Base-by-base conservation (phyloP, 192 early-diverging fungal genomes). In the Podila epigama region DNA sequence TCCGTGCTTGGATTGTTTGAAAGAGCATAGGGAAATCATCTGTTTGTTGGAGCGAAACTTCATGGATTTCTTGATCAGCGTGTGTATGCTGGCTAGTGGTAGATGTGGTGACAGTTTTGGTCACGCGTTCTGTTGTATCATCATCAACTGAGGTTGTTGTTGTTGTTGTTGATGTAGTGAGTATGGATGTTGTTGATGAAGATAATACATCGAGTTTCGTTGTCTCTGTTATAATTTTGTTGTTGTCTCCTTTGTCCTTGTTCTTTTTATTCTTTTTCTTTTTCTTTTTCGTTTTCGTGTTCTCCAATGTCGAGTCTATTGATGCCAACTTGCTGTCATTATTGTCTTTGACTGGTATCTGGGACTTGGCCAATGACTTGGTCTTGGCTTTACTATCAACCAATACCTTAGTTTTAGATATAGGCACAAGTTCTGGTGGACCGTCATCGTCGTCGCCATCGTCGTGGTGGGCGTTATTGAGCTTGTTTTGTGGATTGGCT, bases 371-470 rank as follows among this genome's bases (percentile, higher is more conserved):
- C 31, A 25, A 44, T 13, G 34, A 50, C 32, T 8, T 39, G 32
- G 0, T 15, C 16, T 12, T 25, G 25, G 44, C 44, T 48, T 48
- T 48, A 22, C n/a, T 48, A 22, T 22, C 25, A 22, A 48, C n/a
- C n/a, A 20, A 18, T 48, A 18, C 20, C 20, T 44, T 44, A n/a
- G 44, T 0, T 7, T 48, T 48, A 8, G 20, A 48, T 48, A 68
- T 68, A 5, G 66, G 66, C 1, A 68, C 33, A 55, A 68, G 36
- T n/a, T 68, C 54, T 52, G 66, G 66, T n/a, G 66, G 66, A 15
- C 59, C 66, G 31, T 68, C 57, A n/a, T 67, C 66, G 52, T 18
- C 6, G 22, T 36, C 41, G 22, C 34, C 34, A 15, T 54, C 52
- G 20, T 31, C 20, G 33, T 4, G 20, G n/a, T 52, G 28, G 18